Conservation (phyloP, 345 rosid species). For the Melaleuca quinquenervia region DNA sequence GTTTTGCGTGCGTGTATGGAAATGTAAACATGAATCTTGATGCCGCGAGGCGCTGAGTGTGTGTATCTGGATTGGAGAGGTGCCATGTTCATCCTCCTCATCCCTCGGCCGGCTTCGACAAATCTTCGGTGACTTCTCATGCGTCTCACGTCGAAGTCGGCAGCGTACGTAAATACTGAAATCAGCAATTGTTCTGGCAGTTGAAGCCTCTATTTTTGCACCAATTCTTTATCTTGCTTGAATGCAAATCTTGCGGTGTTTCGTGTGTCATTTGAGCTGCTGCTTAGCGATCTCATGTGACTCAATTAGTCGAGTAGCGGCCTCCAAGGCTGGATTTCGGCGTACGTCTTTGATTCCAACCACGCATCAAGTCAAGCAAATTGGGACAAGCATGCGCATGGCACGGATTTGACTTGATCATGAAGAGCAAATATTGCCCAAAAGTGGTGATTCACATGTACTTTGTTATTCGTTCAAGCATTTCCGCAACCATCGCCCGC, state of each 20-base stretch:
- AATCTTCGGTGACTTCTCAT: background rate
- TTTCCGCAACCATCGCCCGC: background rate
- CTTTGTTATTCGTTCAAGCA: background rate
- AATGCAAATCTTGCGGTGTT: background rate
- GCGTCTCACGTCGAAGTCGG: background rate
- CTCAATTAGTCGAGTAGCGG: background rate
- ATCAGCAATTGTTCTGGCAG: background rate
- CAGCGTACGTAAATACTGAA: background rate
- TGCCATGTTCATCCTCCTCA: background rate
- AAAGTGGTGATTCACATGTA: background rate
- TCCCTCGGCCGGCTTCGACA: background rate
- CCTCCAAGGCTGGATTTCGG: background rate
- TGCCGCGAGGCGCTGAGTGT: background rate
- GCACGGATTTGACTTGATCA: background rate
- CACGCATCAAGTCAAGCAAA: background rate
- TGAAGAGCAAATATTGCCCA: background rate
- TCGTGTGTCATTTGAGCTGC: background rate
- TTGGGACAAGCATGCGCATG: background rate
- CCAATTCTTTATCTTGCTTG: background rate
- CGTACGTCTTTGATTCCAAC: background rate
- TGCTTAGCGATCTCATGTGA: background rate
- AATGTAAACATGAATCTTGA: background rate
- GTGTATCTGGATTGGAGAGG: background rate
- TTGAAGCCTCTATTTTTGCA: background rate
- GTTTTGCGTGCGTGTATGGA: background rate